These are phyloP conservation scores for Orobanche coerulescens DNA, from an alignment of 257 asterid species.

Conservation along the genomic window DNA sequence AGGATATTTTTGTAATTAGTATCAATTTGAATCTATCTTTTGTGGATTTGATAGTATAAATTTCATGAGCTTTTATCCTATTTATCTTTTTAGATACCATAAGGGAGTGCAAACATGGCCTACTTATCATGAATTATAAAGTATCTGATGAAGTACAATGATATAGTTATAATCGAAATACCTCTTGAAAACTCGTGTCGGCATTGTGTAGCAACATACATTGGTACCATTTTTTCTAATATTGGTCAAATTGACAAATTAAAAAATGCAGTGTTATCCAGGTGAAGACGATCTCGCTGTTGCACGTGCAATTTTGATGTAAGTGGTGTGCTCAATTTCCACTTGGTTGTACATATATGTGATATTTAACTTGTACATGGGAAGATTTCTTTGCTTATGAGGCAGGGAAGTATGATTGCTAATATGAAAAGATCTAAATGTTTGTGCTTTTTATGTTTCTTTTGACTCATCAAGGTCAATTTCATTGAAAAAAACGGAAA, in stretches of 20 bases:
- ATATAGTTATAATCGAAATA: neutral
- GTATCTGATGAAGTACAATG: neutral
- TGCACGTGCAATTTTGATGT: constrained; percentile 87
- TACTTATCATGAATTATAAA: neutral
- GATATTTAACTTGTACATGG: neutral
- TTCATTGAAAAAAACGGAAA: too few species aligned
- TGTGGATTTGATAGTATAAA: neutral
- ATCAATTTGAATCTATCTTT: neutral
- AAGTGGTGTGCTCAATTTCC: constrained; percentile 28
- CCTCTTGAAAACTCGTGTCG: neutral
- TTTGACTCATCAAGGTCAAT: too few species aligned
- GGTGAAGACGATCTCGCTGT: constrained; percentile 96
- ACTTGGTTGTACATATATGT: neutral
- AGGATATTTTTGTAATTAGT: neutral
- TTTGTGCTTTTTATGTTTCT: neutral
- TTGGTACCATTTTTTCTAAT: constrained; percentile 5
- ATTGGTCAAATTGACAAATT: constrained; percentile 18
- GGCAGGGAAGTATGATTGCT: neutral
- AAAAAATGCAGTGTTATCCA: constrained; percentile 81
- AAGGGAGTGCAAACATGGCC: neutral
- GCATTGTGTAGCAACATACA: neutral
- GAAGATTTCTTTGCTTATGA: neutral
- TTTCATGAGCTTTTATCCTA: neutral
- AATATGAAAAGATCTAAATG: neutral
- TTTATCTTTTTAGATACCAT: neutral